Percentiles rank a stretch among this genome's conserved stretches.
Evolutionary conservation across 306 rosid species (phyloP).

Genomic region (Astragalus glycyphyllos): DNA sequence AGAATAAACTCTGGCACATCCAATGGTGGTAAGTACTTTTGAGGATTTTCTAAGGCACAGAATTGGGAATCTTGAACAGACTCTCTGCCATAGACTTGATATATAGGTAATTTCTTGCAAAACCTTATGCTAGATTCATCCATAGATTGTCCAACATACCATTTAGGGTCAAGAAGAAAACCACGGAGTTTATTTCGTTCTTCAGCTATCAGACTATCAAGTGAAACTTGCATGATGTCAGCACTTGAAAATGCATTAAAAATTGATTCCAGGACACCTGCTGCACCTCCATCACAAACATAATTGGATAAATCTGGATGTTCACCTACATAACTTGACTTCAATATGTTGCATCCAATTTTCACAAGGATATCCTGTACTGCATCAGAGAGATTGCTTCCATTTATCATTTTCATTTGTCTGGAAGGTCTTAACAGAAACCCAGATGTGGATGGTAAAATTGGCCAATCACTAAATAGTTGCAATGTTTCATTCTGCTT

Average conservation of each 20-base stretch:
- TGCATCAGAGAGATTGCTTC: conserved; percentile 63
- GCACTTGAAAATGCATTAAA: conserved; percentile 57
- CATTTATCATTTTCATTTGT: conserved; percentile 73
- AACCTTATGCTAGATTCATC: conserved; percentile 57
- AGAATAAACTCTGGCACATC: conserved; percentile 77
- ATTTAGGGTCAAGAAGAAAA: conserved; percentile 88
- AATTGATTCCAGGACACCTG: conserved; percentile 76
- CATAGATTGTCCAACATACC: conserved; percentile 80
- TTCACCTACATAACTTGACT: conserved; percentile 64
- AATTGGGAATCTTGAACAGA: conserved; percentile 61
- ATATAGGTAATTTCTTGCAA: conserved; percentile 84
- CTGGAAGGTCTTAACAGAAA: conserved; percentile 72
- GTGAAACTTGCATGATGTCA: conserved; percentile 55
- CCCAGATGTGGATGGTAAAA: conserved; percentile 84
- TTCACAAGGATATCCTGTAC: conserved; percentile 64
- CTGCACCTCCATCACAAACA: conserved; percentile 71
- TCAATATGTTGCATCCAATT: conserved; percentile 82
- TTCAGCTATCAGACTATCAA: conserved; percentile 64
- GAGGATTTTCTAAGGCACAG: conserved; percentile 80
- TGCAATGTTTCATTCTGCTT: conserved; percentile 62
- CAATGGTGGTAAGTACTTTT: conserved; percentile 77
- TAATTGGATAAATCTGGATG: conserved; percentile 74
- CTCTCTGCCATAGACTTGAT: conserved; percentile 65
- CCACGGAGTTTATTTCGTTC: conserved; percentile 77
- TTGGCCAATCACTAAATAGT: conserved; percentile 89